Percentiles rank a stretch among this genome's conserved stretches.
These are phyloP conservation scores for Angophora floribunda DNA, from an alignment of 345 rosid species.

Conservation along the genomic window DNA sequence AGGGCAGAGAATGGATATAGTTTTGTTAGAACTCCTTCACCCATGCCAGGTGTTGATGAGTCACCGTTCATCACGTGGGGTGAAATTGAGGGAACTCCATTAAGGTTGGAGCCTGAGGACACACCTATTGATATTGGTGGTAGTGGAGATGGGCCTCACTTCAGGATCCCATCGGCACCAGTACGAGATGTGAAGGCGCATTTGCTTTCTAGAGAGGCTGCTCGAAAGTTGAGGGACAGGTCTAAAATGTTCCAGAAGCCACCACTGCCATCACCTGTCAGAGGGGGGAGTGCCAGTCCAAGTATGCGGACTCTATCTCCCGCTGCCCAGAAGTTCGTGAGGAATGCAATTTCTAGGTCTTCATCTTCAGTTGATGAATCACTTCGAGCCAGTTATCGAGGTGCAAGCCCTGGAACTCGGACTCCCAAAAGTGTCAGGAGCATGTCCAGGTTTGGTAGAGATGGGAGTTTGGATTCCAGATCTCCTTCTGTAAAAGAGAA, in stretches of 20 bases:
- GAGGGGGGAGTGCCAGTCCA: slow-evolving; percentile 98
- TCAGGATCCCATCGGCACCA: slow-evolving; percentile 71
- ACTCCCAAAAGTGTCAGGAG: slow-evolving; percentile 82
- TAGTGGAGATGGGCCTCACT: slow-evolving; percentile 71
- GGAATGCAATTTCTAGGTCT: slow-evolving; percentile 73
- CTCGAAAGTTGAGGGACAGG: slow-evolving; percentile 69
- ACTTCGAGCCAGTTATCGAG: slow-evolving; percentile 90
- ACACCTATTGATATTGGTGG: slow-evolving; percentile 93
- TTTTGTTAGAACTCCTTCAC: slow-evolving; percentile 90
- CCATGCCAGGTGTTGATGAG: slow-evolving; percentile 86
- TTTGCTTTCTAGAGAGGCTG: slow-evolving; percentile 82
- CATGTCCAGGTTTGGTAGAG: slow-evolving; percentile 73
- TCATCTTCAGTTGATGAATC: slow-evolving; percentile 87
- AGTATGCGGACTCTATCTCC: slow-evolving; percentile 71
- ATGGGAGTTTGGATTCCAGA: slow-evolving; percentile 41
- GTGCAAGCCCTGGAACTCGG: slow-evolving; percentile 54
- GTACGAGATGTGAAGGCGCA: slow-evolving; percentile 80
- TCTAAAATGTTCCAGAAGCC: slow-evolving; percentile 85
- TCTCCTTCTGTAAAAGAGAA: slow-evolving; percentile 62
- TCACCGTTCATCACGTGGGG: slow-evolving; percentile 98
- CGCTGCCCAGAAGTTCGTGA: slow-evolving; percentile 93
- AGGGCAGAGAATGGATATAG: slow-evolving; percentile 80
- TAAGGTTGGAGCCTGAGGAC: slow-evolving; percentile 84
- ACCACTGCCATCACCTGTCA: slow-evolving; percentile 78
- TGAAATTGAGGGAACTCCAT: slow-evolving; percentile 94